Evolutionary conservation across 139 green algal genomes (phyloP).

Genomic region (Pedinophyceae sp.): DNA sequence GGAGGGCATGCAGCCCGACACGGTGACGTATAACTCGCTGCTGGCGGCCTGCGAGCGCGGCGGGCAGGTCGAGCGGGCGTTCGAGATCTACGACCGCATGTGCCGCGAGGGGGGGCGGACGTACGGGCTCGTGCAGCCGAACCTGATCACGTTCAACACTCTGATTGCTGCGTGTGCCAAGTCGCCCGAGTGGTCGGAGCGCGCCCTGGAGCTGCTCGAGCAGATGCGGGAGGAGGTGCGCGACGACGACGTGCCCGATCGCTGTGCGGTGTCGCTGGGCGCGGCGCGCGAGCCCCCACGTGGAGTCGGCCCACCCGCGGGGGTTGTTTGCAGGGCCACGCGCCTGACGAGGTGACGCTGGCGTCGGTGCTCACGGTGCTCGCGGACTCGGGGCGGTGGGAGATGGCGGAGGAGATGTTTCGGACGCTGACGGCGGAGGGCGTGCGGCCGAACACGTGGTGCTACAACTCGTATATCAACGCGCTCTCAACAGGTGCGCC

Average conservation of each 20-base stretch:
- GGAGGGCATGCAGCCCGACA: not conserved
- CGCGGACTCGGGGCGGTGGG: not conserved
- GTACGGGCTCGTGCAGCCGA: not conserved
- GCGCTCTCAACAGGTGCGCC: no score
- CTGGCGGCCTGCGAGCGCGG: slow-evolving; percentile 4
- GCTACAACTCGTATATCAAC: not conserved
- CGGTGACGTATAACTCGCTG: slow-evolving; percentile 2
- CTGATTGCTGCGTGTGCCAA: not conserved
- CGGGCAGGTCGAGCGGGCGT: not conserved
- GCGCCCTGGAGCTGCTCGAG: slow-evolving; percentile 1
- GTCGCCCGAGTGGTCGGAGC: not conserved
- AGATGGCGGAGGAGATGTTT: not conserved
- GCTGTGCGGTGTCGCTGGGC: not conserved
- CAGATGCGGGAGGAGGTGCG: not conserved
- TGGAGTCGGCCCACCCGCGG: no score
- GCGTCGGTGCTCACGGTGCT: not conserved
- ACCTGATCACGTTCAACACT: slow-evolving; percentile 1
- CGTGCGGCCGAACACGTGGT: not conserved
- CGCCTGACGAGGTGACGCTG: not conserved
- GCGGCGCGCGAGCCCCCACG: no score
- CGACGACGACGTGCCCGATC: not conserved
- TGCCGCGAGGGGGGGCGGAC: not conserved
- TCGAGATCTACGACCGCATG: slow-evolving; percentile 2
- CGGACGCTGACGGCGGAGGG: not conserved
- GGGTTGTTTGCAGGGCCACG: no score